phyloP scores from a whole-genome alignment of 805 yeast genomes.

The Gaillardinia entomophila region DNA sequence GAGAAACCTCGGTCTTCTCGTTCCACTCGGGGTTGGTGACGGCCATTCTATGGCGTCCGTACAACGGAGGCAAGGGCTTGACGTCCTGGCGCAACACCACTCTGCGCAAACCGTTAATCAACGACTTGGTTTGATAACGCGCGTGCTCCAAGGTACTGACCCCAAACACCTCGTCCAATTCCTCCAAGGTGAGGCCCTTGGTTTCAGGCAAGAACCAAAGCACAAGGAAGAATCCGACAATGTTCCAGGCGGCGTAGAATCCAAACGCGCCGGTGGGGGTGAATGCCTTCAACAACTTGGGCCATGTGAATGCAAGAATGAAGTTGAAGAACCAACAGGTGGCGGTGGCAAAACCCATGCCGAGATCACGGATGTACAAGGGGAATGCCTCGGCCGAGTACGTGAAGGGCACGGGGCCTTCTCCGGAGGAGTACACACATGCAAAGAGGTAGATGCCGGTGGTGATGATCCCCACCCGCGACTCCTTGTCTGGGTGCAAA shows the following conservation, averaged over 20 bases:
- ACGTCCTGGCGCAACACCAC: slow-evolving; percentile 38
- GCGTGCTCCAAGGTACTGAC: slow-evolving; percentile 56
- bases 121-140: slow-evolving; percentile 23
- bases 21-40: slow-evolving; percentile 59
- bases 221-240: slow-evolving; percentile 63
- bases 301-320: slow-evolving; percentile 73
- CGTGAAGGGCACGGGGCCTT: slow-evolving; percentile 88
- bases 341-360: slow-evolving; percentile 75
- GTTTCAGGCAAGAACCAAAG: slow-evolving; percentile 72
- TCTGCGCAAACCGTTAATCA: slow-evolving; percentile 40
- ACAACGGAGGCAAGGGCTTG: slow-evolving; percentile 48
- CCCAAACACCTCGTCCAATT: slow-evolving; percentile 66
- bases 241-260: slow-evolving; percentile 83
- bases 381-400: slow-evolving; percentile 85
- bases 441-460: slow-evolving; percentile 72
- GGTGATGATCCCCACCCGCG: slow-evolving; percentile 62
- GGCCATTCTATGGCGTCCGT: slow-evolving; percentile 53
- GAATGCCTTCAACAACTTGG: slow-evolving; percentile 59
- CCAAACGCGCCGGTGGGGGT: slow-evolving; percentile 84
- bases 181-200: slow-evolving; percentile 66
- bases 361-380: slow-evolving; percentile 70
- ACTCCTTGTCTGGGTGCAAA: slow-evolving; percentile 42
- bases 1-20: slow-evolving; percentile 50
- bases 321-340: slow-evolving; percentile 73
- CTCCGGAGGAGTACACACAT: slow-evolving; percentile 73